Evolutionary conservation across 176 grass and related monocot genomes (phyloP), one percentile per base, ranked within the genome.

Genomic region (Oryza officinalis): DNA sequence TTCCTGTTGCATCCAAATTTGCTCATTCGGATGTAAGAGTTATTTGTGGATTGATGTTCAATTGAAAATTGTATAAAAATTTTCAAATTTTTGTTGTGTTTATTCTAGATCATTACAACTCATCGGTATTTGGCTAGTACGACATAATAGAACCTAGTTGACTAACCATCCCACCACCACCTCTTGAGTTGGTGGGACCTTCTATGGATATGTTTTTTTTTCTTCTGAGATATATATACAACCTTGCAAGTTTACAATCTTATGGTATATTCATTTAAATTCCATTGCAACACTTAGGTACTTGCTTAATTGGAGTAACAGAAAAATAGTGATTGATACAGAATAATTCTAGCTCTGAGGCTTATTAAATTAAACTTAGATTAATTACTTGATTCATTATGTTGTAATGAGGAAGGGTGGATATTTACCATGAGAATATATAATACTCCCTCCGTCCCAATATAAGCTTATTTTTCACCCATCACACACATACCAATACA

Each of bases 371-470:
- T 54, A 54, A 54, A 54, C 45, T 54, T 20, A 57, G 52, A n/a
- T 57, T 57, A 20, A 9, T 57, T 22, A 52, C 14, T 52, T 52
- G 49, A 18, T 18, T 52, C 17, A 52, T 20, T 6, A 57, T n/a
- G 52, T 57, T 57, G 52, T 57, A 57, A 57, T 57, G 52, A 20
- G 18, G 20, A 9, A 57, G 52, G 52, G 52, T n/a, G 6, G 20
- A 83, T 28, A 32, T 44, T 84, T 54, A 28, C 74, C 35, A 83
- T 66, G 41, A 72, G 12, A 52, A 65, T 8, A 74, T 31, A 74
- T 27, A 86, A 86, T 66, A 47, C 28, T 38, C 37, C 7, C 37
- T 38, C 1, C 7, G 7, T 38, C 37, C 1, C 7, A 6, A 38
- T 8, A 38, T 38, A 38, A 38, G 37, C 8, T 38, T 1, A 38